phyloP scores from a whole-genome alignment of 768 basidiomycete genomes.

The Boletus tylopilopsis region DNA sequence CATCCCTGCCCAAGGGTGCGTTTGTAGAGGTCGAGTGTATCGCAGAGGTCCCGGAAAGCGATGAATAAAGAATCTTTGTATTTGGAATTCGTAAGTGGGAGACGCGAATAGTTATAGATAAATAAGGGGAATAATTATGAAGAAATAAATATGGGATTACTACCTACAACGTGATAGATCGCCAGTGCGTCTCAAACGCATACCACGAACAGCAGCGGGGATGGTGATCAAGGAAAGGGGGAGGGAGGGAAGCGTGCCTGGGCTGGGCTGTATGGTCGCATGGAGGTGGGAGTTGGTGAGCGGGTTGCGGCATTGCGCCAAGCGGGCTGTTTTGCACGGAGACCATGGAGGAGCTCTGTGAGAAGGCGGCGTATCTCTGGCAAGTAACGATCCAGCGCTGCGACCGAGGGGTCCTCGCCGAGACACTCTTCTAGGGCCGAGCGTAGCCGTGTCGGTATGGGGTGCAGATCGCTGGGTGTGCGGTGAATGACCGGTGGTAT shows the following conservation, averaged over 20 bases:
- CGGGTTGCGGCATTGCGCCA: conserved; percentile 25
- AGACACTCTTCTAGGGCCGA: conserved; percentile 41
- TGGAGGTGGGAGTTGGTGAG: conserved; percentile 7
- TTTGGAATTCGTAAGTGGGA: background rate
- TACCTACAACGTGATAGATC: background rate
- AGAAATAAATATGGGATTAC: background rate
- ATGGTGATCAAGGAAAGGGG: conserved; percentile 9
- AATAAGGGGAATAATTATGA: background rate
- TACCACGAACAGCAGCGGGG: background rate
- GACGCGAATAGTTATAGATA: background rate
- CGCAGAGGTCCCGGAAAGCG: conserved; percentile 33
- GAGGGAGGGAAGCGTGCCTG: background rate
- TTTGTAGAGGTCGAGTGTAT: conserved; percentile 62
- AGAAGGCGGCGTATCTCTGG: conserved; percentile 37
- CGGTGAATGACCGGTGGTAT: background rate
- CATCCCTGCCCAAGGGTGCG: conserved; percentile 47
- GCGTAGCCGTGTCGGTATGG: conserved; percentile 38
- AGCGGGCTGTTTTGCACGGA: conserved; percentile 40
- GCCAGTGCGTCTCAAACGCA: conserved; percentile 7
- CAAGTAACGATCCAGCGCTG: conserved; percentile 34
- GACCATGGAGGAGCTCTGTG: conserved; percentile 37
- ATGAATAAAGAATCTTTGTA: background rate
- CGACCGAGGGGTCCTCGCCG: conserved; percentile 37
- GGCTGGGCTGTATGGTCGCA: background rate
- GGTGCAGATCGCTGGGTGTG: conserved; percentile 35